A percentile compares a stretch with the other conserved stretches of the same genome.
These are phyloP conservation scores for Wickerhamomyces sp. DNA, from an alignment of 1,139 yeast genomes.

Conservation along the genomic window DNA sequence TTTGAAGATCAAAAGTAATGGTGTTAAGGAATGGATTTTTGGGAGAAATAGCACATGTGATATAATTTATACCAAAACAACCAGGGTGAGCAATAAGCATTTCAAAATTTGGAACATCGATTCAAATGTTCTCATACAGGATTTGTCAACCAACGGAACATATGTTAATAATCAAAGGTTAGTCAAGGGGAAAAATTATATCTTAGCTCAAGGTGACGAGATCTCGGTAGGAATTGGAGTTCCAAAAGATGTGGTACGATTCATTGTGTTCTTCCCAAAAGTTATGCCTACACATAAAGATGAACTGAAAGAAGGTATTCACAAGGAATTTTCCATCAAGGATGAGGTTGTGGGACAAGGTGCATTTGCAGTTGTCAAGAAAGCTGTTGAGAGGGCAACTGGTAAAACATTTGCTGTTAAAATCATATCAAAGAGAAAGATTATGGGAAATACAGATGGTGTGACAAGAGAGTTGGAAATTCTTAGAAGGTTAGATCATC, in stretches of 20 bases:
- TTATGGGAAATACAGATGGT: slow-evolving; percentile 74
- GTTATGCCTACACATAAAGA: slow-evolving; percentile 4
- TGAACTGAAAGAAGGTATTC: slow-evolving; percentile 39
- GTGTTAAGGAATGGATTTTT: slow-evolving; percentile 60
- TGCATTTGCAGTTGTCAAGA: slow-evolving; percentile 93
- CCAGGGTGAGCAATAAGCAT: slow-evolving; percentile 74
- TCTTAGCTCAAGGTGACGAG: slow-evolving; percentile 88
- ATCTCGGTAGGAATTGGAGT: slow-evolving; percentile 89
- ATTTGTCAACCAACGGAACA: slow-evolving; percentile 85
- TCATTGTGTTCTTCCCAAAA: slow-evolving; percentile 50
- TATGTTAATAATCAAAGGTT: slow-evolving; percentile 69
- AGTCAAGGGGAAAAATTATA: slow-evolving; percentile 75
- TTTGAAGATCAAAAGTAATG: slow-evolving; percentile 30
- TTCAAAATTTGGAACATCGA: slow-evolving; percentile 60
- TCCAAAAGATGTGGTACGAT: slow-evolving; percentile 65
- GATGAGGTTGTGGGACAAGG: slow-evolving; percentile 92
- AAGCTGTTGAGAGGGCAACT: slow-evolving; percentile 78
- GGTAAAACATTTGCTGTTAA: slow-evolving; percentile 89
- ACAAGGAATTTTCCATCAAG: slow-evolving; percentile 70
- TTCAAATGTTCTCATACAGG: slow-evolving; percentile 62
- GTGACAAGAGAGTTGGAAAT: slow-evolving; percentile 85
- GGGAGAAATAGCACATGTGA: slow-evolving; percentile 69
- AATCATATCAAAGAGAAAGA: slow-evolving; percentile 77
- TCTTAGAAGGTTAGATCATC: slow-evolving; percentile 70
- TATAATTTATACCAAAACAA: slow-evolving; percentile 57